Base-by-base conservation (phyloP, 1,139 yeast species). In the Hyphopichia wangnamkhiaoensis region DNA sequence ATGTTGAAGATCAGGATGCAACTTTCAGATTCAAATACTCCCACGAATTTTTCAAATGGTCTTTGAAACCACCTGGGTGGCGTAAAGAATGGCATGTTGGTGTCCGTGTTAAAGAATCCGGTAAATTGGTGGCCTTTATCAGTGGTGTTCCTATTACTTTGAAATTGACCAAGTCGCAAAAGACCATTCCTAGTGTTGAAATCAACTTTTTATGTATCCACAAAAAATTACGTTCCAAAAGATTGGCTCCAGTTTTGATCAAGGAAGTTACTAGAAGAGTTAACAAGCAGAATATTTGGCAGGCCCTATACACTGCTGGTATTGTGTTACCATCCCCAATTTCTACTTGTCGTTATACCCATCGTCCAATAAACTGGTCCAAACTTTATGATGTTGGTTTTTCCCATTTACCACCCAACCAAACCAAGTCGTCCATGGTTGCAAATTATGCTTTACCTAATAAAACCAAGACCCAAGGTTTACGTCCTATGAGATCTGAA, bases 291-390 rank as follows among this genome's bases (percentile, higher is more conserved):
- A 79, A 87, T 42, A 85, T 91, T 44, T 93, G 98, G 97, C 98
- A 93, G 61, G 98, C 98, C 0, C 74, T 94, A 44, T 90, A 89
- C 62, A 91, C 99, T 10, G 96, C 94, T 0, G 98, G 98, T 5
- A 79, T 83, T 5, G 82, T 89, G 5, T 73, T 93, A 44, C 99
- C 99, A 15, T 83, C 93, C 17, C 99, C 99, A 0, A 78, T 93
- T 7, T 71, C 95, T n/a, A 82, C 89, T 2, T 84, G 95, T 58
- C 79, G 98, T 48, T 94, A 94, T 63, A 86, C 88, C 37, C 99
- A 93, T 64, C 84, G 98, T 51, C 95, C 98, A 2, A 70, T 93
- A 48, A 86, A 93, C 59, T 93, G 98, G 98, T 70, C 80, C 16
- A 93, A 89, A 57, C 74, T 93, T 25, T 74, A 85, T 54, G 96